Evolutionary conservation across 352 stramenopile genomes (phyloP).

Genomic region (Phytophthora litchii): DNA sequence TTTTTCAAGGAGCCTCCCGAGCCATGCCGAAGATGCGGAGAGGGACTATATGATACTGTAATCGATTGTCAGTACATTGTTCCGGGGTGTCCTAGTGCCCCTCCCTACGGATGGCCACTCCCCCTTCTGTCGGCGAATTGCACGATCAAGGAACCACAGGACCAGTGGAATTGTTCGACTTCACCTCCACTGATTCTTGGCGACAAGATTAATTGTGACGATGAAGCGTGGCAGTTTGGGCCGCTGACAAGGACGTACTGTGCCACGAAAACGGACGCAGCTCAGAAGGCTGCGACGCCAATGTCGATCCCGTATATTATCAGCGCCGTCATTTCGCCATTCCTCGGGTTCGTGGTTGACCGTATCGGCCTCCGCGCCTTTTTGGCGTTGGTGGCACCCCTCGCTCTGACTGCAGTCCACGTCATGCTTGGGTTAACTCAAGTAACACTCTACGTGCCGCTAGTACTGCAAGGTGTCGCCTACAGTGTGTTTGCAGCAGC

Average conservation of each 20-base stretch:
- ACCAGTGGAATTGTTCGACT: conserved; percentile 66
- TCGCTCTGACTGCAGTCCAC: conserved; percentile 87
- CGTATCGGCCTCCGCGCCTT: conserved; percentile 84
- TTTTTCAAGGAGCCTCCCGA: conserved; percentile 77
- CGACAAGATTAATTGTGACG: conserved; percentile 80
- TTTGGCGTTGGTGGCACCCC: conserved; percentile 76
- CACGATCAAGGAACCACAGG: conserved; percentile 61
- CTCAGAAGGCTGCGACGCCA: conserved; percentile 71
- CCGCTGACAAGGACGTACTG: conserved; percentile 67
- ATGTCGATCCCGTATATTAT: conserved; percentile 95
- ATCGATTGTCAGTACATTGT: conserved; percentile 62
- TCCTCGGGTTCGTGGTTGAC: conserved; percentile 93
- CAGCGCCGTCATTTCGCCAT: conserved; percentile 87
- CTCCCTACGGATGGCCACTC: conserved; percentile 77
- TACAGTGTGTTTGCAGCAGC: conserved; percentile 94
- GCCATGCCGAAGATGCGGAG: conserved; percentile 57
- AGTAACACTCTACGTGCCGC: conserved; percentile 78
- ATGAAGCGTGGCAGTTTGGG: conserved; percentile 70
- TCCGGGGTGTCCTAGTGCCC: conserved; percentile 58
- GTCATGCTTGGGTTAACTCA: conserved; percentile 78
- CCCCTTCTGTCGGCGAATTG: conserved; percentile 74
- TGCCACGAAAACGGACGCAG: conserved; percentile 62
- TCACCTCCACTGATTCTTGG: conserved; percentile 66
- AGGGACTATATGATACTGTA: conserved; percentile 55
- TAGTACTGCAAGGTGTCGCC: conserved; percentile 91